Evolutionary conservation across 257 asterid genomes (phyloP).

Genomic region (Salvia rosmarinus): DNA sequence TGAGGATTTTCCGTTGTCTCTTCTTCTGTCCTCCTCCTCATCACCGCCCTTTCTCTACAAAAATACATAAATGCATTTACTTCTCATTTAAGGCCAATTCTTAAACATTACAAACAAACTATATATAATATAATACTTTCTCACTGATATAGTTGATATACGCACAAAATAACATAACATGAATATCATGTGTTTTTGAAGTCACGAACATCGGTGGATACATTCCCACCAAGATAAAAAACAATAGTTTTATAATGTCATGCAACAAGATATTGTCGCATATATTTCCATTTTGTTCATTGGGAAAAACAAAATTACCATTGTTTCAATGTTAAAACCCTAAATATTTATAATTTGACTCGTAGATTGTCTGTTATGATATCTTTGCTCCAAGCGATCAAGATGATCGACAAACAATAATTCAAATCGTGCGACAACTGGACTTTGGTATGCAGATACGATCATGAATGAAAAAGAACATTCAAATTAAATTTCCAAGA

Average conservation of each 20-base stretch:
- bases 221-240: too few species aligned
- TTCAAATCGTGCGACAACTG: too few species aligned
- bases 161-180: not conserved
- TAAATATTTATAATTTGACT: too few species aligned
- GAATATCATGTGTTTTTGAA: not conserved
- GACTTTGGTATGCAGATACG: too few species aligned
- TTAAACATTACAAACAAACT: not conserved
- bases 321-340: too few species aligned
- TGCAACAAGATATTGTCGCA: not conserved
- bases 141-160: not conserved
- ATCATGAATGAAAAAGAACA: too few species aligned
- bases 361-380: too few species aligned
- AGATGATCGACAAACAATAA: too few species aligned
- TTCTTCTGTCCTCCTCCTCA: constrained; percentile 46
- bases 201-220: too few species aligned
- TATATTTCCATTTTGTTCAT: not conserved
- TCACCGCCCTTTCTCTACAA: constrained; percentile 49
- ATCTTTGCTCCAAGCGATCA: too few species aligned
- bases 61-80: too few species aligned
- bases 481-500: not conserved
- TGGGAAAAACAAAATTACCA: not conserved
- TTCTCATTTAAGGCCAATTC: not conserved
- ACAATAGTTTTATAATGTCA: not conserved
- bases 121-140: too few species aligned
- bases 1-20: constrained; percentile 52